A percentile compares a stretch with the other conserved stretches of the same genome.
These are phyloP conservation scores for Annulohypoxylon stygium DNA, from an alignment of 495 filamentous ascomycete species.

Conservation along the genomic window DNA sequence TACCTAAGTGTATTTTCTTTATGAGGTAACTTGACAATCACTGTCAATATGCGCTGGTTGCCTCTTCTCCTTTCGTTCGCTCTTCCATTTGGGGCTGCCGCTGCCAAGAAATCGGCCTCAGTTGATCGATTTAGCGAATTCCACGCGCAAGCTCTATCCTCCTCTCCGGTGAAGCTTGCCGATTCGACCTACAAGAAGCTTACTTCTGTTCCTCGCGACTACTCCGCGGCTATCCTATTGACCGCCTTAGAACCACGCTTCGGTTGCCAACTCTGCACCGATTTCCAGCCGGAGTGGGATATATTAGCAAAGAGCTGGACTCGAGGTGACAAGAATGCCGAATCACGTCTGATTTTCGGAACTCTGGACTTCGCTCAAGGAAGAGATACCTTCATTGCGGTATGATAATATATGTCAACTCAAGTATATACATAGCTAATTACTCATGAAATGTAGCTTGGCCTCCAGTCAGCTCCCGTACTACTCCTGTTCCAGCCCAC, in stretches of 20 bases:
- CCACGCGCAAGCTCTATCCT: constrained; percentile 73
- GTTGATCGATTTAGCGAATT: constrained; percentile 74
- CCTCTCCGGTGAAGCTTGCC: constrained; percentile 78
- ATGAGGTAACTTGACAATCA: constrained; percentile 29
- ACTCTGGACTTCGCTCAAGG: constrained; percentile 92
- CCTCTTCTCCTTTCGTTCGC: constrained; percentile 69
- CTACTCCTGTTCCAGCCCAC: constrained; percentile 91
- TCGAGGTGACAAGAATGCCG: constrained; percentile 79
- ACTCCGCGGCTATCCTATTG: constrained; percentile 83
- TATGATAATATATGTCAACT: constrained; percentile 57
- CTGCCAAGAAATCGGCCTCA: constrained; percentile 66
- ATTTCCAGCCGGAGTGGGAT: constrained; percentile 96
- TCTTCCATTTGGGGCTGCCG: constrained; percentile 66
- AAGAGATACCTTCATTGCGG: constrained; percentile 87
- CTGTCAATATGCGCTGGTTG: constrained; percentile 65
- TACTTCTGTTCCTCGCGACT: constrained; percentile 82
- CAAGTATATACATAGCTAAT: constrained; percentile 27
- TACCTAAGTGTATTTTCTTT: neutral
- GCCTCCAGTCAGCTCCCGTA: constrained; percentile 94
- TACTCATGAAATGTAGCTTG: constrained; percentile 68
- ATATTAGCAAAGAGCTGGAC: constrained; percentile 89
- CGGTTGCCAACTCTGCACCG: constrained; percentile 86
- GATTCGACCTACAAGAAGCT: constrained; percentile 81
- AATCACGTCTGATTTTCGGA: constrained; percentile 80
- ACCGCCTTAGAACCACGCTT: constrained; percentile 89